phyloP scores from a whole-genome alignment of 441 rosid species.

The Gossypium schwendimanii region DNA sequence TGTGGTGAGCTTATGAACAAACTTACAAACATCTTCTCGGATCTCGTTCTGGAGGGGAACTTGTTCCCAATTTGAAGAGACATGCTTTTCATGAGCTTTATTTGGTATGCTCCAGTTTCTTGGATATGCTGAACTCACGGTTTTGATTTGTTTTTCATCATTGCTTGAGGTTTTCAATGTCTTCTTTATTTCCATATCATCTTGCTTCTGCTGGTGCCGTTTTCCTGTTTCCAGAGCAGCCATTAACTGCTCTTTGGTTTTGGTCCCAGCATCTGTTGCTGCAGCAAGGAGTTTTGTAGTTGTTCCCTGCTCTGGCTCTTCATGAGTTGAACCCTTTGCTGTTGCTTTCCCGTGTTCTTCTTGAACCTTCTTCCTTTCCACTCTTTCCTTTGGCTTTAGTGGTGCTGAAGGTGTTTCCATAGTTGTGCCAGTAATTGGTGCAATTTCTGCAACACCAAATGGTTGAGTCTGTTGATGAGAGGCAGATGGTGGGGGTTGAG shows the following conservation, averaged over 20 bases:
- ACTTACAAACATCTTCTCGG: constrained; percentile 54
- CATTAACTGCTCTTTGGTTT: constrained; percentile 21
- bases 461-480: constrained; percentile 17
- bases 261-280: constrained; percentile 19
- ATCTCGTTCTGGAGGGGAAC: constrained; percentile 44
- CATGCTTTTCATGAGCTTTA: constrained; percentile 28
- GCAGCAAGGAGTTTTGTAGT: constrained; percentile 13
- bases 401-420: constrained; percentile 3
- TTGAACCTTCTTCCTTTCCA: constrained; percentile 18
- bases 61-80: constrained; percentile 23
- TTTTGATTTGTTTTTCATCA: constrained; percentile 29
- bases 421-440: constrained; percentile 6
- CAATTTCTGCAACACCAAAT: constrained; percentile 1
- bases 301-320: constrained; percentile 19
- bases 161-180: constrained; percentile 15
- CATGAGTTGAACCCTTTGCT: constrained; percentile 8
- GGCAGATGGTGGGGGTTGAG: constrained; percentile 8
- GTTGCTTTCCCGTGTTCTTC: constrained; percentile 21
- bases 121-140: constrained; percentile 26
- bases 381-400: constrained; percentile 18
- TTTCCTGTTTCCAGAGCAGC: constrained; percentile 19
- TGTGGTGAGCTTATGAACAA: constrained; percentile 44
- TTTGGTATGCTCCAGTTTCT: constrained; percentile 19
- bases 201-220: constrained; percentile 22
- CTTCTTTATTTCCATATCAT: constrained; percentile 20